Percentiles rank a stretch among this genome's conserved stretches.
Evolutionary conservation across 805 yeast genomes (phyloP).

Genomic region (Ogataea ramenticola): DNA sequence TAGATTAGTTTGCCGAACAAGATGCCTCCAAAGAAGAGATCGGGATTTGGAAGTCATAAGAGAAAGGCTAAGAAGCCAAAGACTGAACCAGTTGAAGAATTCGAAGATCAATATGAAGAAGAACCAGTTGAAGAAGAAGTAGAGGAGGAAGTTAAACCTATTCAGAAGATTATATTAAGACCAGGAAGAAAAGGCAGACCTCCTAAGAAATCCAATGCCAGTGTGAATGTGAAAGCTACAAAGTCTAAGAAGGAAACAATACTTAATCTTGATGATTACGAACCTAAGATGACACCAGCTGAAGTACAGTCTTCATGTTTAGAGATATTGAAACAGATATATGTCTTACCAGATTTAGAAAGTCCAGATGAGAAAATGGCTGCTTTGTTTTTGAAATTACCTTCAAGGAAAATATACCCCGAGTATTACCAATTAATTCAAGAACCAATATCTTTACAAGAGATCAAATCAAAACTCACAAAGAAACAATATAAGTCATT

Average conservation of each 20-base stretch:
- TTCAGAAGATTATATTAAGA: background rate
- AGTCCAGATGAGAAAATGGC: conserved; percentile 23
- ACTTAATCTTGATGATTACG: background rate
- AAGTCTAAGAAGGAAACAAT: background rate
- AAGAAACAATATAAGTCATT: conserved; percentile 28
- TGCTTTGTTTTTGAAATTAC: conserved; percentile 60
- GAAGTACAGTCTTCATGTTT: conserved; percentile 15
- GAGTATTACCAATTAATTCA: conserved; percentile 66
- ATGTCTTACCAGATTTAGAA: conserved; percentile 29
- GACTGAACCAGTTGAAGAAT: background rate
- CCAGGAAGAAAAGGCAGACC: background rate
- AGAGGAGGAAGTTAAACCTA: background rate
- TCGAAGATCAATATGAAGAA: no score
- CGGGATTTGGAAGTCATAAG: background rate
- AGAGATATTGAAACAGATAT: conserved; percentile 26
- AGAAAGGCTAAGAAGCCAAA: background rate
- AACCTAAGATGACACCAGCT: background rate
- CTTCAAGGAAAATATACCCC: conserved; percentile 67
- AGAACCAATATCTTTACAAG: conserved; percentile 63
- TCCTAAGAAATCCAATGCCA: background rate
- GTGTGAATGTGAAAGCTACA: background rate
- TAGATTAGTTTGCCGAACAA: background rate
- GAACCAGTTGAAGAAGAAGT: background rate
- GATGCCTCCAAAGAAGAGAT: background rate
- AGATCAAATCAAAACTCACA: conserved; percentile 45